Base-by-base conservation (phyloP, 108 stramenopile genomes). In the Chaetoceros tenuissimus region DNA sequence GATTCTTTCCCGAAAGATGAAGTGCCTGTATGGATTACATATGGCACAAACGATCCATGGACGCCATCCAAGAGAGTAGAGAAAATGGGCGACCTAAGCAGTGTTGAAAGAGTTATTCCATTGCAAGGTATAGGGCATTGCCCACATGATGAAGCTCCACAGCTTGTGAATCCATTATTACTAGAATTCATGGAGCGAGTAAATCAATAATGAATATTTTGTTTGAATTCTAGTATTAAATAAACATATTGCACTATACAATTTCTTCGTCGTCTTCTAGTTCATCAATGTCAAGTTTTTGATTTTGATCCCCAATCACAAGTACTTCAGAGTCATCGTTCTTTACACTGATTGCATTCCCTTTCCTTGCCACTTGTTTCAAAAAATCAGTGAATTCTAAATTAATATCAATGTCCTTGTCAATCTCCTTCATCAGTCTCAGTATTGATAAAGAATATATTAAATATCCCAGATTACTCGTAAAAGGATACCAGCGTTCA, bases 31-130 rank as follows among this genome's bases (percentile, higher is more conserved):
- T 91, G 86, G 87, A 72, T 89, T 7, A 77, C 81, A 34, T 96
- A 94, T 68, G 97, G 97, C 2, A 86, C 71, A 46, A 64, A 68
- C 30, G 97, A 98, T 74, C 95, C 95, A 20, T 98, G 97, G 97
- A 94, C 93, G 44, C 94, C 94, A 0, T 54, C 64, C 0, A 68
- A 59, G 17, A 66, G 84, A 43, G 95, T 92, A n/a, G 83, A 85
- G 59, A 85, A 71, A 10, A 59, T 91, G 34, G 55, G 45, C 23
- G 57, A 66, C 5, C 77, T 77, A 58, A 55, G 57, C 5, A 53
- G 68, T 21, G 87, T 94, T 40, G 78, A 97, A 66, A 65, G 54
- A 48, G 81, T 96, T 23, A 64, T 79, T 10, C 80, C 68, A 19
- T 82, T 87, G 46, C 75, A 80, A 3, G 94, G 89, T 10, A 86